Conservation (phyloP, 331 rosid genomes). For the Malus hybrid region DNA sequence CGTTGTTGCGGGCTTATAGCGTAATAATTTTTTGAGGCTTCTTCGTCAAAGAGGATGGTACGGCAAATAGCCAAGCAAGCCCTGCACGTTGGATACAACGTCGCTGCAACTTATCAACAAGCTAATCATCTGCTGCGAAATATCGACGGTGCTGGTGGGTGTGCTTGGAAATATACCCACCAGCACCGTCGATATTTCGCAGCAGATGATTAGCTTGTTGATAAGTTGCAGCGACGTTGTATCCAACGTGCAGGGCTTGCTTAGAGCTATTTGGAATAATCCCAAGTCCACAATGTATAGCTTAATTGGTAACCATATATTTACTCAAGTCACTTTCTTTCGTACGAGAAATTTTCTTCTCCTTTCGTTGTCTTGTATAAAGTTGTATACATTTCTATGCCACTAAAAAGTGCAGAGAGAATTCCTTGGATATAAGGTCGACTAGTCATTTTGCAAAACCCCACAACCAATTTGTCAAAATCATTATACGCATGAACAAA, state of each 20-base stretch:
- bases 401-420: too few species aligned
- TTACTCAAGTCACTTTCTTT: too few species aligned
- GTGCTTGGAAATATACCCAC: constrained; percentile 14
- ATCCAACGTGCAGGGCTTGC: constrained; percentile 45
- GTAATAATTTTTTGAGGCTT: neutral
- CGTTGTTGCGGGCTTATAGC: neutral
- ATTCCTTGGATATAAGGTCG: too few species aligned
- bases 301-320: too few species aligned
- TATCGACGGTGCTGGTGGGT: constrained; percentile 37
- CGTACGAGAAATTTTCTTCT: too few species aligned
- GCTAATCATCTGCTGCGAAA: constrained; percentile 86
- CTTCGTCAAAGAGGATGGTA: constrained; percentile 50
- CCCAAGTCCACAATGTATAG: too few species aligned
- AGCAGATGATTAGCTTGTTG: constrained; percentile 81
- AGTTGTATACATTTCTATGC: too few species aligned
- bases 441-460: too few species aligned
- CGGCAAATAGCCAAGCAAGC: constrained; percentile 76
- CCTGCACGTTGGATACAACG: constrained; percentile 67
- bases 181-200: constrained; percentile 66
- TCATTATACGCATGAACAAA: too few species aligned
- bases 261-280: too few species aligned
- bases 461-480: too few species aligned
- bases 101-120: constrained; percentile 83
- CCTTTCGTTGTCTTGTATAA: too few species aligned
- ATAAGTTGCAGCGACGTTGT: constrained; percentile 85